Percentiles rank a stretch among this genome's conserved stretches.
Evolutionary conservation across 164 flowering plant genomes (phyloP).

Genomic region (Tetrastigma voinierianum): DNA sequence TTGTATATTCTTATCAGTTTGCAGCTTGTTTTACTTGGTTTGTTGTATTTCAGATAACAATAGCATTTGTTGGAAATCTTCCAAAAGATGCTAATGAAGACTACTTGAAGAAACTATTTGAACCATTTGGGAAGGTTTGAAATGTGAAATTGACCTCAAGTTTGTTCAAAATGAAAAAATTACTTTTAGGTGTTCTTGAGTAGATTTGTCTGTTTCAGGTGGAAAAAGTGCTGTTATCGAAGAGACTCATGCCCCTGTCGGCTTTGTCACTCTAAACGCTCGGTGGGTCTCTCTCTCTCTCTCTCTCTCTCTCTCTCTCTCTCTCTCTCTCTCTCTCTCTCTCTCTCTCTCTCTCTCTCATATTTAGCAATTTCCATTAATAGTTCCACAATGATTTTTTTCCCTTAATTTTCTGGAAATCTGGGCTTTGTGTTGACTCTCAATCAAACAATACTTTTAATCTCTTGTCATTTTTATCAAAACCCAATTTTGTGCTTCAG

Average conservation of each 20-base stretch:
- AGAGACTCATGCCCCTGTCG: constrained; percentile 31
- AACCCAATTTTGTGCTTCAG: no score
- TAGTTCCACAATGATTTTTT: no score
- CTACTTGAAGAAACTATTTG: constrained; percentile 29
- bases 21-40: background rate
- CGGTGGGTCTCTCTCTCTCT: constrained; percentile 18
- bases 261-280: constrained; percentile 43
- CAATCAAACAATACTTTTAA: no score
- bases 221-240: constrained; percentile 41
- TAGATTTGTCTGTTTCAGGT: constrained; percentile 25
- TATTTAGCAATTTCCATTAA: no score
- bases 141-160: background rate
- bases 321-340: no score
- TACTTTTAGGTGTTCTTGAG: background rate
- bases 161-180: background rate
- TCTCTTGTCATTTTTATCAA: no score
- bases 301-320: no score
- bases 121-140: constrained; percentile 35
- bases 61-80: constrained; percentile 41
- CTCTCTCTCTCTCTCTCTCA: no score
- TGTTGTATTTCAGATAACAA: constrained; percentile 24
- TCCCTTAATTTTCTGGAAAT: background rate
- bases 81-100: constrained; percentile 31
- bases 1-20: background rate
- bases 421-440: background rate